Percentiles rank a stretch among this genome's conserved stretches.
Conservation (phyloP, 2,329 filamentous ascomycete genomes). For the Penicillium paneum region DNA sequence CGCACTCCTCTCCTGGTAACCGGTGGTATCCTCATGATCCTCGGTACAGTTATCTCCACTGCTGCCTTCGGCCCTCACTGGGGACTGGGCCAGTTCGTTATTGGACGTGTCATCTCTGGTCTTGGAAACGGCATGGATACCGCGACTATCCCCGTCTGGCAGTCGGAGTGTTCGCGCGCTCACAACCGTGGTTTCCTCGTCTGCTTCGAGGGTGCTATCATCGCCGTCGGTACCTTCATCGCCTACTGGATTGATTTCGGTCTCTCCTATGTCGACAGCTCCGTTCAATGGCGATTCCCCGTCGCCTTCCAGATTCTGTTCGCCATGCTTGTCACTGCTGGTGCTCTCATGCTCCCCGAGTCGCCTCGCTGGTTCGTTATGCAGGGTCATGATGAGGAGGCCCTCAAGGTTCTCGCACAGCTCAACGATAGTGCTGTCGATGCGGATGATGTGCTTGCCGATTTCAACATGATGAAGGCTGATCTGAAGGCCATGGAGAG, state of each 20-base stretch:
- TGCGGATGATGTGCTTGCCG: constrained; percentile 25
- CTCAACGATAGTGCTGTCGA: constrained; percentile 44
- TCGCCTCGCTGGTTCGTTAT: constrained; percentile 55
- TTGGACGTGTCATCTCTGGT: constrained; percentile 39
- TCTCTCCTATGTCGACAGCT: constrained; percentile 31
- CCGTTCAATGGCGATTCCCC: constrained; percentile 45
- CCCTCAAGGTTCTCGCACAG: constrained; percentile 47
- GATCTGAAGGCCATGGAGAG: constrained; percentile 41
- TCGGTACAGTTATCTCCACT: constrained; percentile 33
- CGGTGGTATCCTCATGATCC: constrained; percentile 50
- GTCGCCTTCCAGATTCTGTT: constrained; percentile 49
- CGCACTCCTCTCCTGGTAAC: constrained; percentile 49
- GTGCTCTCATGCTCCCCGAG: constrained; percentile 45
- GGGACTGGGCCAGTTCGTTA: constrained; percentile 42
- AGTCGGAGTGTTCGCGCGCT: constrained; percentile 36
- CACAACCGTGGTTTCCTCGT: constrained; percentile 36
- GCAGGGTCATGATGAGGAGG: constrained; percentile 49
- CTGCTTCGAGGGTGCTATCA: constrained; percentile 34
- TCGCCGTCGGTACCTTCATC: constrained; percentile 33
- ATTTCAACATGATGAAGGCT: constrained; percentile 45
- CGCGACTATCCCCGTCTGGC: constrained; percentile 41
- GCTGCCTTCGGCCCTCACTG: constrained; percentile 22
- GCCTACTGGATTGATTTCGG: constrained; percentile 39
- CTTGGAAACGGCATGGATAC: constrained; percentile 38
- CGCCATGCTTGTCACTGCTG: constrained; percentile 25